Conservation (phyloP, 2,329 filamentous ascomycete species). For the Bertia moriformis region DNA sequence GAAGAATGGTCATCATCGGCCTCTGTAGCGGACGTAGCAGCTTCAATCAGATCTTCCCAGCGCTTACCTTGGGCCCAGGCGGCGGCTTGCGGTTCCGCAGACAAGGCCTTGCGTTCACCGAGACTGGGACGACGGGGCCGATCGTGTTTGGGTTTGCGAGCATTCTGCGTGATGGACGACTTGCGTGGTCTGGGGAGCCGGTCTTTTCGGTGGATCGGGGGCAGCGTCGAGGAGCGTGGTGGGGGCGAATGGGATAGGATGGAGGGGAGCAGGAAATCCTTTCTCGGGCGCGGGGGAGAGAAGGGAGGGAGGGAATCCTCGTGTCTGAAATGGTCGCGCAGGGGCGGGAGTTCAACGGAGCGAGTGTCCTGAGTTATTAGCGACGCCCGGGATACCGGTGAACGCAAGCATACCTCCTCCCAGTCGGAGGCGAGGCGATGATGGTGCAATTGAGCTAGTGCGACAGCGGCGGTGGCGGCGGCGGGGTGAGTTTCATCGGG, state of each 20-base stretch:
- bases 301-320: constrained; percentile 49
- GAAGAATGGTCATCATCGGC: constrained; percentile 82
- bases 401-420: constrained; percentile 20
- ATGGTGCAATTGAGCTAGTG: constrained; percentile 65
- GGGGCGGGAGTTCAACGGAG: constrained; percentile 56
- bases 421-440: constrained; percentile 60
- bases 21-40: constrained; percentile 81
- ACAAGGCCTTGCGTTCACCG: constrained; percentile 66
- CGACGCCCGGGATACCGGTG: no score
- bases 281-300: constrained; percentile 38
- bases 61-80: constrained; percentile 54
- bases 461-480: constrained; percentile 68
- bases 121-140: constrained; percentile 53
- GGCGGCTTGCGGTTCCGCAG: constrained; percentile 67
- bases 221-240: constrained; percentile 74
- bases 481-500: constrained; percentile 44
- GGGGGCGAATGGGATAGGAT: constrained; percentile 71
- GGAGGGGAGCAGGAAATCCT: constrained; percentile 71
- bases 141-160: constrained; percentile 64
- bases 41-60: constrained; percentile 94
- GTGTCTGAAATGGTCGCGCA: constrained; percentile 40
- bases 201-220: constrained; percentile 63
- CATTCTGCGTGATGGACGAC: constrained; percentile 70
- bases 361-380: no score
- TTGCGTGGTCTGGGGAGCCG: constrained; percentile 66